Evolutionary conservation across 768 basidiomycete species (phyloP).

Genomic region (Pleurotus djamor): DNA sequence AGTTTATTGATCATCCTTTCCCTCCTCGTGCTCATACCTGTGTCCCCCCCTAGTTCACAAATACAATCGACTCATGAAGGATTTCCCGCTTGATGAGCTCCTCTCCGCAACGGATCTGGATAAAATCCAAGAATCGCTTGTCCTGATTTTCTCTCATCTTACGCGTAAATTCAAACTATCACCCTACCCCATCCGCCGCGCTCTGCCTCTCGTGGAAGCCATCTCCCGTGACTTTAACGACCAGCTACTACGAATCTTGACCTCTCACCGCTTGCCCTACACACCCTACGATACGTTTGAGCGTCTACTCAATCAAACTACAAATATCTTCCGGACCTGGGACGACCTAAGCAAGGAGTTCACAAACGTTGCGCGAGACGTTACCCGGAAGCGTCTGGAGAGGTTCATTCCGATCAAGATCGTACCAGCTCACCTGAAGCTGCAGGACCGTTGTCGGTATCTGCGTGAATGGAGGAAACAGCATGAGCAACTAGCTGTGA

Average conservation of each 20-base stretch:
- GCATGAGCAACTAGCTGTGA: conserved; percentile 95
- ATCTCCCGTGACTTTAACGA: conserved; percentile 98
- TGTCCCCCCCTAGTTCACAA: conserved; percentile 71
- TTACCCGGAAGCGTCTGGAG: conserved; percentile 85
- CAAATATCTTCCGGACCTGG: conserved; percentile 83
- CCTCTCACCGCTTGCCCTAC: conserved; percentile 89
- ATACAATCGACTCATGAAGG: conserved; percentile 98
- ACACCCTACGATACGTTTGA: conserved; percentile 96
- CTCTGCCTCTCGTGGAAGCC: conserved; percentile 95
- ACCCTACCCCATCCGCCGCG: conserved; percentile 94
- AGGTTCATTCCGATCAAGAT: conserved; percentile 98
- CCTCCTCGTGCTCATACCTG: neutral
- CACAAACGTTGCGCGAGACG: conserved; percentile 89
- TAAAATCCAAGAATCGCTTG: conserved; percentile 88
- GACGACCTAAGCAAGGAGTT: conserved; percentile 91
- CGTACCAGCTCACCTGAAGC: conserved; percentile 82
- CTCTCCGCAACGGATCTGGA: conserved; percentile 95
- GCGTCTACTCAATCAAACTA: conserved; percentile 71
- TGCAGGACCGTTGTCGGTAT: conserved; percentile 87
- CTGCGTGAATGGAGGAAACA: conserved; percentile 93
- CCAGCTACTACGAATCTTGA: conserved; percentile 86
- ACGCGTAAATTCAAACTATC: conserved; percentile 97
- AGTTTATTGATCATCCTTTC: conserved; percentile 18
- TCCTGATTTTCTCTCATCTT: conserved; percentile 88
- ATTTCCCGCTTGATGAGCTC: conserved; percentile 96